Evolutionary conservation across 2,329 filamentous ascomycete genomes (phyloP), one percentile per base, ranked within the genome.

Genomic region (Metarhizium anisopliae): DNA sequence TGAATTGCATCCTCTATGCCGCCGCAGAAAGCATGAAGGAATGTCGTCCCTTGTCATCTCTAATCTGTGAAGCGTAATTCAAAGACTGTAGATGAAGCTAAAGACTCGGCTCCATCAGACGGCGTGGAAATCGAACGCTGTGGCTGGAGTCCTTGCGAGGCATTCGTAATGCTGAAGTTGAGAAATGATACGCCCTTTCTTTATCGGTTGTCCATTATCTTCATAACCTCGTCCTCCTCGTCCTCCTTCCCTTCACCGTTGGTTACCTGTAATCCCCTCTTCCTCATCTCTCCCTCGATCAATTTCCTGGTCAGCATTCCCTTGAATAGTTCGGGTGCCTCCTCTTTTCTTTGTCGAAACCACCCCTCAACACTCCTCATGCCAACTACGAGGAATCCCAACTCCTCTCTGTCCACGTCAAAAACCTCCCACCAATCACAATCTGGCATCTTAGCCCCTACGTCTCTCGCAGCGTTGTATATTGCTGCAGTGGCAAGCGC

Each of bases 351-450:
- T 47, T 77, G 77, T 58, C 71, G 72, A 54, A 84, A 83, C 72
- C 87, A 90, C 0, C 82, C 84, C 59, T 87, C 85, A 55, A 95
- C 74, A 64, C 92, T 96, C 59, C 84, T 77, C 80, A 96, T 82
- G 0, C 81, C 91, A 11, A 96, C 89, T 3, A 95, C 91, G 56
- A 97, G 72, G 63, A 97, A 97, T 0, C 94, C 94, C 40, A 99
- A 77, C 68, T 96, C 91, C 74, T 99, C 94, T 52, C 94, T 80
- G 64, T 96, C 92, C 7, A 94, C 89, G 70, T 99, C 94, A 69
- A 97, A 97, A 0, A 97, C 90, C 70, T 96, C 92, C 94, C 94
- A 99, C 94, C 94, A 99, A 60, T 90, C 86, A 51, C 82, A 83
- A 60, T 88, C 87, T 0, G 93, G 90, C 72, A 96, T 79, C 68